Evolutionary conservation across 495 filamentous ascomycete genomes (phyloP), one percentile per base, ranked within the genome.

Genomic region (Penicilliopsis zonata): DNA sequence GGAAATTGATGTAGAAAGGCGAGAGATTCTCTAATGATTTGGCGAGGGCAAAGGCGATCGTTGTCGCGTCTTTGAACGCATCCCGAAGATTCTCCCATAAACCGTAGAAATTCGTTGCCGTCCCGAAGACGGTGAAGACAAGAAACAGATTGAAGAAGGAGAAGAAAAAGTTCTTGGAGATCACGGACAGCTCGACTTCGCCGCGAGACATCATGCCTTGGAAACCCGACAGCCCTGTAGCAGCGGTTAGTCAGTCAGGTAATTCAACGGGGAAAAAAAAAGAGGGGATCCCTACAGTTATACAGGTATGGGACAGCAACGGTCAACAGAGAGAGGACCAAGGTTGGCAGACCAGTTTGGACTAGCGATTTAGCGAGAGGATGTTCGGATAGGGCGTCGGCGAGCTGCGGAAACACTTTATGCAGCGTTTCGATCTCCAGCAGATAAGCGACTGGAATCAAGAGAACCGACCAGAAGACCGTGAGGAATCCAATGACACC

Each of bases 81-180:
- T 86, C 72, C 26, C 75, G 73, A 9, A 95, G 65, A 21, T 73
- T 69, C 29, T 77, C 57, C 56, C 74, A 74, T 46, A 90, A 79
- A 18, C 70, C 65, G 22, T 79, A 68, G 37, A 79, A 74, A 17
- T 61, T 65, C n/a, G 70, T 70, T 5, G 80, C 85, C 18, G 86
- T 85, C 30, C 87, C 85, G 27, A 93, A 80, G 16, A 92, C 74
- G 2, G 90, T 94, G 50, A 95, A 95, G 27, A 95, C 69, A 32
- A 96, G 64, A 60, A 99, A 99, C 14, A 95, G 76, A 59, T 99
- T 99, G 73, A 96, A 95, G 63, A 99, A 99, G 19, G 81, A 85
- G 57, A 96, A 99, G 69, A 95, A 95, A 59, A 95, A 99, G 49
- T 95, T 99, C 64, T 99, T 99, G 35, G 85, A 93, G 49, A 96